phyloP scores from a whole-genome alignment of 306 rosid genomes.

The Cucurbita argyrosperma region DNA sequence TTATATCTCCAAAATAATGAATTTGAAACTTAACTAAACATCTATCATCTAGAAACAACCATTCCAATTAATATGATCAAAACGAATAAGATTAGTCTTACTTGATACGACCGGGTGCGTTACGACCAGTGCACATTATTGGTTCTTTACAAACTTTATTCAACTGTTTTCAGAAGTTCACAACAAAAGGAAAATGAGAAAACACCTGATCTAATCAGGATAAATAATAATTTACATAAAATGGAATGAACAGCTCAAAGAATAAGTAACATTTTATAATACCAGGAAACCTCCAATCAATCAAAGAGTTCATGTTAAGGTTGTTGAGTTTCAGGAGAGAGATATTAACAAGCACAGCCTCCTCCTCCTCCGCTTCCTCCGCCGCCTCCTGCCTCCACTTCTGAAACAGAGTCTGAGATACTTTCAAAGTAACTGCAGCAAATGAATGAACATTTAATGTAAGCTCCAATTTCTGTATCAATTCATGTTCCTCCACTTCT shows the following conservation, averaged over 20 bases:
- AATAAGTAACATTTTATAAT: constrained; percentile 1
- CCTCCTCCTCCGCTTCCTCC: constrained; percentile 33
- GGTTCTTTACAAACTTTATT: background rate
- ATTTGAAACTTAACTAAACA: too few species aligned
- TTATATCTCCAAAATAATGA: too few species aligned
- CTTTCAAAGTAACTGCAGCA: constrained; percentile 68
- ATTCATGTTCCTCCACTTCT: background rate
- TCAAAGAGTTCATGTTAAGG: constrained; percentile 2
- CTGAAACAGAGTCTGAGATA: constrained; percentile 64
- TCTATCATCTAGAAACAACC: too few species aligned
- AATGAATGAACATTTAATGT: background rate
- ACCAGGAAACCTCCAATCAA: background rate
- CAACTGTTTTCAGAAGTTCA: background rate
- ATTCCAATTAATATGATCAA: too few species aligned
- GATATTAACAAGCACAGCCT: constrained; percentile 58
- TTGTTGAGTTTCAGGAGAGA: background rate
- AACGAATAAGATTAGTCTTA: too few species aligned
- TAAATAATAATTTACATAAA: background rate
- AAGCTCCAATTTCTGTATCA: background rate
- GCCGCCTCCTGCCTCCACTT: constrained; percentile 24
- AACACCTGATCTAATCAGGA: background rate
- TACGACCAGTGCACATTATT: background rate
- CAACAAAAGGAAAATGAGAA: background rate
- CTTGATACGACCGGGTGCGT: too few species aligned
- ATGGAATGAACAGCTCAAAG: constrained; percentile 3